Percentiles rank a stretch among this genome's conserved stretches.
Conservation (phyloP, 2,329 filamentous ascomycete species). For the Penicillium sp. region DNA sequence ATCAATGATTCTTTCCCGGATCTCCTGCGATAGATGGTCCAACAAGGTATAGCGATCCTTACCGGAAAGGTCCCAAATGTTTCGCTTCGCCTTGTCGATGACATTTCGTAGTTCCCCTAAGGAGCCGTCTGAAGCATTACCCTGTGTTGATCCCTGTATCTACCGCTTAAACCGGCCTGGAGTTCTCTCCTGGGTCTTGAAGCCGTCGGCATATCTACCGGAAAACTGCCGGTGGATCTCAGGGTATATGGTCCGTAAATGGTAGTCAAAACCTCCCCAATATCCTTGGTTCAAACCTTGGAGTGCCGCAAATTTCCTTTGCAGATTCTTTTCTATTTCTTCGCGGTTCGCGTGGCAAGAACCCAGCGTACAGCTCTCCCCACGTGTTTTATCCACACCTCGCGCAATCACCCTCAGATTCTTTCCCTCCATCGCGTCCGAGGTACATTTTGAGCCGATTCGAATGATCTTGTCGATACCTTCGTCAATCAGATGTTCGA, state of each 20-base stretch:
- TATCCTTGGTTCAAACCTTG: not conserved
- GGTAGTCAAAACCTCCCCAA: not conserved
- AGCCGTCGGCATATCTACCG: not conserved
- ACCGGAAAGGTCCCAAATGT: not conserved
- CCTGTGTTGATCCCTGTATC: not conserved
- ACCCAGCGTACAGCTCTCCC: not conserved
- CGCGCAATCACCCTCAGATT: constrained; percentile 50
- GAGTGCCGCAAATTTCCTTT: not conserved
- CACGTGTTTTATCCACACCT: constrained; percentile 41
- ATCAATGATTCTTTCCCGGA: not conserved
- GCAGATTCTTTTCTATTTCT: not conserved
- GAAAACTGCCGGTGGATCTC: not conserved
- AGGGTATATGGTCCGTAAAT: not conserved
- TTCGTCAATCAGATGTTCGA: constrained; percentile 59
- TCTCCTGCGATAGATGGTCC: not conserved
- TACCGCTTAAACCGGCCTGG: not conserved
- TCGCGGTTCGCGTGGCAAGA: not conserved
- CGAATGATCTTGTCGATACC: constrained; percentile 57
- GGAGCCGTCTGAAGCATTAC: not conserved
- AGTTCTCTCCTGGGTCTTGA: not conserved
- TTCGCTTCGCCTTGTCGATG: not conserved
- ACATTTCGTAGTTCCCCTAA: not conserved
- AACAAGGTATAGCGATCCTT: not conserved
- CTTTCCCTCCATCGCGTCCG: constrained; percentile 52
- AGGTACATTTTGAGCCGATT: constrained; percentile 64